These are phyloP conservation scores for Claviceps monticola DNA, from an alignment of 2,329 filamentous ascomycete species.

Conservation along the genomic window DNA sequence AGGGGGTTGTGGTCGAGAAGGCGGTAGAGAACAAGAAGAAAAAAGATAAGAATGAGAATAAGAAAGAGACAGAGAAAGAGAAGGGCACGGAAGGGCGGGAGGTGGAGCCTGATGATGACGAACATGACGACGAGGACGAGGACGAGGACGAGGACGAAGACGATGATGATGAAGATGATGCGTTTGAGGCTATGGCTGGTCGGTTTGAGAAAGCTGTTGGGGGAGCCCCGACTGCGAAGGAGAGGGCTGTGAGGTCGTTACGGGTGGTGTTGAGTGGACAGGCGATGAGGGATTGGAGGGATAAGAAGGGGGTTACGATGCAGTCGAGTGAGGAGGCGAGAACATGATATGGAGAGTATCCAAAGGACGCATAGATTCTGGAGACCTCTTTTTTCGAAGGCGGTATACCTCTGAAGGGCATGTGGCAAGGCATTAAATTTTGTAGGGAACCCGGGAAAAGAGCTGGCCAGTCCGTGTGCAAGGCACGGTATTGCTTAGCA, in stretches of 20 bases:
- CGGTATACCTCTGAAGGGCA: background rate
- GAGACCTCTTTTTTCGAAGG: background rate
- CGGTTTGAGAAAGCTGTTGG: slow-evolving; percentile 40
- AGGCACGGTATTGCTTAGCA: background rate
- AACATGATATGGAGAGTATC: background rate
- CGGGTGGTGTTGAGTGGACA: slow-evolving; percentile 43
- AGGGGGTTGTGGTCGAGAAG: slow-evolving; percentile 25
- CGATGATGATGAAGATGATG: slow-evolving; percentile 29
- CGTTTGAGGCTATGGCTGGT: slow-evolving; percentile 45
- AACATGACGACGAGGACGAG: too few relatives aligned
- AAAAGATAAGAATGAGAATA: too few relatives aligned
- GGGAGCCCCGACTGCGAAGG: slow-evolving; percentile 27
- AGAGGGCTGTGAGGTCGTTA: slow-evolving; percentile 38
- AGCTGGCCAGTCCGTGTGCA: background rate
- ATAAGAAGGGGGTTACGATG: slow-evolving; percentile 29
- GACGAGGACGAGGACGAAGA: slow-evolving; percentile 17
- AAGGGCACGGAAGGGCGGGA: too few relatives aligned
- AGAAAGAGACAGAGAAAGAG: too few relatives aligned
- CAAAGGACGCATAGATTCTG: background rate
- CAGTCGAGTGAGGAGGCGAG: slow-evolving; percentile 28
- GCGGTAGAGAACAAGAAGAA: slow-evolving; percentile 23
- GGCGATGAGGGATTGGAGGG: slow-evolving; percentile 41
- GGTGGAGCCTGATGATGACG: too few relatives aligned
- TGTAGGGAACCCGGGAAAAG: too few relatives aligned
- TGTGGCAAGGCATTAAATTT: background rate